A percentile compares a stretch with the other conserved stretches of the same genome.
Evolutionary conservation across 2,329 filamentous ascomycete genomes (phyloP).

Genomic region (Aspergillus sp.): DNA sequence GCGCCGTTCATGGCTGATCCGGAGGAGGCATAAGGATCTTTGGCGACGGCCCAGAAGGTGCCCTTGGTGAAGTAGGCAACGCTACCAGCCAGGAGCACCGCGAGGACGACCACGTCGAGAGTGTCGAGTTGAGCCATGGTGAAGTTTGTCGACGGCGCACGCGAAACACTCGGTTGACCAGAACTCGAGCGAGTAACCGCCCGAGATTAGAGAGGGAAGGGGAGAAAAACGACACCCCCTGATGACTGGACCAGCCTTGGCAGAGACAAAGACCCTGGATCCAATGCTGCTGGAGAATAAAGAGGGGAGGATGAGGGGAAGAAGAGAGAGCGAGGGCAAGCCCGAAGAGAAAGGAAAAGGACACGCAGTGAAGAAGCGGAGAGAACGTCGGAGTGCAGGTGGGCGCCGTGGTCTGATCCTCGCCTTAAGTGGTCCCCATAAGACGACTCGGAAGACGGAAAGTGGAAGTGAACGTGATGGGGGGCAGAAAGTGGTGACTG

Average conservation of each 20-base stretch:
- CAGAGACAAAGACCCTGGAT: neutral
- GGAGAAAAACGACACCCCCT: conserved; percentile 10
- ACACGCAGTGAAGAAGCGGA: conserved; percentile 10
- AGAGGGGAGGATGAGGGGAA: conserved; percentile 4
- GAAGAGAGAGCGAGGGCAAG: conserved; percentile 5
- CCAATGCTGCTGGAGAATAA: neutral
- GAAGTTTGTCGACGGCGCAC: conserved; percentile 7
- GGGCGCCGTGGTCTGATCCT: conserved; percentile 18
- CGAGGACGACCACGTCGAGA: conserved; percentile 89
- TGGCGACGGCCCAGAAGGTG: conserved; percentile 76
- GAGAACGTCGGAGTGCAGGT: conserved; percentile 12
- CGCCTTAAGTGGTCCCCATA: conserved; percentile 14
- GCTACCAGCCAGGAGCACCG: conserved; percentile 79
- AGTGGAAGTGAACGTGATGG: conserved; percentile 10
- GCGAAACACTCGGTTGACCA: neutral
- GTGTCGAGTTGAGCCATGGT: conserved; percentile 94
- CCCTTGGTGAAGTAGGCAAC: conserved; percentile 98
- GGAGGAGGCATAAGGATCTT: conserved; percentile 82
- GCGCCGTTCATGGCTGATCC: conserved; percentile 61
- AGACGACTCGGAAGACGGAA: conserved; percentile 18
- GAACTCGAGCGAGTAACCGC: neutral
- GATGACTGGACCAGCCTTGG: conserved; percentile 9
- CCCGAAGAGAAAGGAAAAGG: conserved; percentile 1
- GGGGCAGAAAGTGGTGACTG: conserved; percentile 2
- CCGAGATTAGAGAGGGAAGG: conserved; percentile 6